Percentiles rank a stretch among this genome's conserved stretches.
Conservation (phyloP, 495 filamentous ascomycete genomes). For the Lasiosphaeriaceae sp. region DNA sequence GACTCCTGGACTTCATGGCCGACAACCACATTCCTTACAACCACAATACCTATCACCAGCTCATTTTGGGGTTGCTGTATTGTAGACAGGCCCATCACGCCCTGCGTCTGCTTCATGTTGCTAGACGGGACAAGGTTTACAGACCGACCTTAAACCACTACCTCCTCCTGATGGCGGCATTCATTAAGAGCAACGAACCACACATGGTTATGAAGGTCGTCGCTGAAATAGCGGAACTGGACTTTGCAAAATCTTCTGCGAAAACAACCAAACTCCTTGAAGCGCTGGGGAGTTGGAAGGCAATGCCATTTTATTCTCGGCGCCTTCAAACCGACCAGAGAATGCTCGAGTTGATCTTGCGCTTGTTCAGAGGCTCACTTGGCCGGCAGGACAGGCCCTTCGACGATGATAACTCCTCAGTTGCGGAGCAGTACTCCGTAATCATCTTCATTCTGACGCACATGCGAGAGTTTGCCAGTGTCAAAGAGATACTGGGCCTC, state of each 20-base stretch:
- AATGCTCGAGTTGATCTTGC: slow-evolving; percentile 16
- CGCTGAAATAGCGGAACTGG: slow-evolving; percentile 4
- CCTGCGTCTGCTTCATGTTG: slow-evolving; percentile 55
- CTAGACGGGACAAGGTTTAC: slow-evolving; percentile 56
- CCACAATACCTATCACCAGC: slow-evolving; percentile 65
- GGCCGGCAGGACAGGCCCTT: background rate
- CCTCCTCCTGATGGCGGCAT: slow-evolving; percentile 27
- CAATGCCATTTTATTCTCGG: background rate
- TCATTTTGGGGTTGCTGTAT: slow-evolving; percentile 66
- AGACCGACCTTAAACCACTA: slow-evolving; percentile 59
- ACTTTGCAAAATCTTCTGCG: slow-evolving; percentile 26
- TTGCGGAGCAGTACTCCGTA: slow-evolving; percentile 46
- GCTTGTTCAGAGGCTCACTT: slow-evolving; percentile 28
- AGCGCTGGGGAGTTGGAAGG: background rate
- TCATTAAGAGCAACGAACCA: slow-evolving; percentile 33
- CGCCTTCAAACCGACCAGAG: slow-evolving; percentile 7
- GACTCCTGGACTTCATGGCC: slow-evolving; percentile 61
- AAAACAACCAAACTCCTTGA: slow-evolving; percentile 19
- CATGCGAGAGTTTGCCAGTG: slow-evolving; percentile 49
- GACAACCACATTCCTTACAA: slow-evolving; percentile 55
- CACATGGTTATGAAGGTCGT: slow-evolving; percentile 11
- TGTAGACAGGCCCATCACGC: slow-evolving; percentile 62
- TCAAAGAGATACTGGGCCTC: slow-evolving; percentile 53
- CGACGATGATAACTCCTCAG: too few species aligned
- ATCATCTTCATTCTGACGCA: slow-evolving; percentile 61